Conservation (phyloP, 2,329 filamentous ascomycete species). For the Neofusicoccum parvum region DNA sequence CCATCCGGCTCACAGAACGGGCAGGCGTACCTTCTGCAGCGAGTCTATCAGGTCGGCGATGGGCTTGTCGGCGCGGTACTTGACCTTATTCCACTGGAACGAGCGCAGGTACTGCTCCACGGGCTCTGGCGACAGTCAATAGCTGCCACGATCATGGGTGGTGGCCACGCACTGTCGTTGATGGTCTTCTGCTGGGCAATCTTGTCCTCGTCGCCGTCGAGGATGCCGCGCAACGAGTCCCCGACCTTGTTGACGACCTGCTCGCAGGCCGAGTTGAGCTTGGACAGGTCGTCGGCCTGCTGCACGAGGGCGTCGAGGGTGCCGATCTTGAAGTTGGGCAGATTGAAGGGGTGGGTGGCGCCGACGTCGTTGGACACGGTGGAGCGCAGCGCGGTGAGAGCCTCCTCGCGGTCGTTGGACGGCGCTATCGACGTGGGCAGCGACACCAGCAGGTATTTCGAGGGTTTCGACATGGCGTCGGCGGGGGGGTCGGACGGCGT, state of each 20-base stretch:
- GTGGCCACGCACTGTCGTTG: slow-evolving; percentile 75
- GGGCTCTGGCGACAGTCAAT: slow-evolving; percentile 65
- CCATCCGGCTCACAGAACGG: neutral
- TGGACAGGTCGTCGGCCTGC: slow-evolving; percentile 91
- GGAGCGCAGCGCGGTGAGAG: slow-evolving; percentile 72
- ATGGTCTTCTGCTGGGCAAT: slow-evolving; percentile 86
- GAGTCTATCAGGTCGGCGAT: slow-evolving; percentile 84
- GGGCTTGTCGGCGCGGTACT: slow-evolving; percentile 91
- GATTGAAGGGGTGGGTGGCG: slow-evolving; percentile 72
- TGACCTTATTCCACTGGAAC: slow-evolving; percentile 97
- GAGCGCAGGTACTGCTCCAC: slow-evolving; percentile 87
- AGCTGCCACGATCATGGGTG: neutral
- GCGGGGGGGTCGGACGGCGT: neutral
- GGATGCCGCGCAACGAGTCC: slow-evolving; percentile 78
- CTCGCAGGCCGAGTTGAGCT: slow-evolving; percentile 80
- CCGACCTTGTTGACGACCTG: slow-evolving; percentile 84
- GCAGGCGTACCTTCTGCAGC: slow-evolving; percentile 72
- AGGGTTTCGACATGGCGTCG: slow-evolving; percentile 45
- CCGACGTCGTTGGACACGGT: slow-evolving; percentile 76
- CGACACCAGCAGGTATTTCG: slow-evolving; percentile 84
- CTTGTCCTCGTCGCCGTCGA: slow-evolving; percentile 83
- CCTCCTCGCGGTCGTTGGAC: slow-evolving; percentile 77
- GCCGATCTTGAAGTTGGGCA: slow-evolving; percentile 97
- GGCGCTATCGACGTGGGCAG: slow-evolving; percentile 86
- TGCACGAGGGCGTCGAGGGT: slow-evolving; percentile 93